A percentile compares a stretch with the other conserved stretches of the same genome.
These are phyloP conservation scores for Aspergillus biplanus DNA, from an alignment of 495 filamentous ascomycete genomes.

Conservation along the genomic window DNA sequence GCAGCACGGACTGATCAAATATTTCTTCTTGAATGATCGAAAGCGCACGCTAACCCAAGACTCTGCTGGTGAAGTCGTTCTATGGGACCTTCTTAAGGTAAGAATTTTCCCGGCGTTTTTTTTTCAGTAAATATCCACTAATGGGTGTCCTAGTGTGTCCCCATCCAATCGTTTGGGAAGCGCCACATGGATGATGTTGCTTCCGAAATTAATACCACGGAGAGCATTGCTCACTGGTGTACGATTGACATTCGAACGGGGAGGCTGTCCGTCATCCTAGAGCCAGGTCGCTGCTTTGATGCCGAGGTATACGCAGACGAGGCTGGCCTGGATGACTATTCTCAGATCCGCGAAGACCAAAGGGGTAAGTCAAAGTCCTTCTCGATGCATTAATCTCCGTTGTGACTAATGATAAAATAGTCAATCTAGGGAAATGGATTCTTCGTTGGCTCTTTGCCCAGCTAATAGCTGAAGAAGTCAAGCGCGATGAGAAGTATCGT, in stretches of 20 bases:
- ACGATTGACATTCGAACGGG: slow-evolving; percentile 92
- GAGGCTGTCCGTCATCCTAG: slow-evolving; percentile 83
- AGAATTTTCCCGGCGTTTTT: slow-evolving; percentile 4
- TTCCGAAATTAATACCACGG: slow-evolving; percentile 81
- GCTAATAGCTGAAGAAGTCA: slow-evolving; percentile 86
- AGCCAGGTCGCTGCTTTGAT: slow-evolving; percentile 96
- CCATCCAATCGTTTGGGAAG: slow-evolving; percentile 87
- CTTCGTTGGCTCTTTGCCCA: slow-evolving; percentile 89
- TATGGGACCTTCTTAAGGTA: slow-evolving; percentile 93
- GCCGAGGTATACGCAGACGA: slow-evolving; percentile 97
- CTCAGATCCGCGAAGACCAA: slow-evolving; percentile 90
- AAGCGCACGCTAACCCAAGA: slow-evolving; percentile 88
- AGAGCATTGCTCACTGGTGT: slow-evolving; percentile 94
- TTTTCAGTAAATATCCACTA: slow-evolving; percentile 3
- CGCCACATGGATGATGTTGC: slow-evolving; percentile 90
- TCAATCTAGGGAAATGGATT: slow-evolving; percentile 97
- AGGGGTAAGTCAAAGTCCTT: slow-evolving; percentile 66
- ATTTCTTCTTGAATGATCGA: slow-evolving; percentile 88
- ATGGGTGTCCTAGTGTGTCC: slow-evolving; percentile 65
- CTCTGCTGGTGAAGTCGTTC: slow-evolving; percentile 91
- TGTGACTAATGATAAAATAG: slow-evolving; percentile 44
- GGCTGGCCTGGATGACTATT: slow-evolving; percentile 66
- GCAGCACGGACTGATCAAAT: slow-evolving; percentile 93
- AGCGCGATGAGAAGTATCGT: slow-evolving; percentile 75
- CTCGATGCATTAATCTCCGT: not conserved